These are phyloP conservation scores for Pilaira anomala DNA, from an alignment of 192 early-diverging fungal species.

Conservation along the genomic window DNA sequence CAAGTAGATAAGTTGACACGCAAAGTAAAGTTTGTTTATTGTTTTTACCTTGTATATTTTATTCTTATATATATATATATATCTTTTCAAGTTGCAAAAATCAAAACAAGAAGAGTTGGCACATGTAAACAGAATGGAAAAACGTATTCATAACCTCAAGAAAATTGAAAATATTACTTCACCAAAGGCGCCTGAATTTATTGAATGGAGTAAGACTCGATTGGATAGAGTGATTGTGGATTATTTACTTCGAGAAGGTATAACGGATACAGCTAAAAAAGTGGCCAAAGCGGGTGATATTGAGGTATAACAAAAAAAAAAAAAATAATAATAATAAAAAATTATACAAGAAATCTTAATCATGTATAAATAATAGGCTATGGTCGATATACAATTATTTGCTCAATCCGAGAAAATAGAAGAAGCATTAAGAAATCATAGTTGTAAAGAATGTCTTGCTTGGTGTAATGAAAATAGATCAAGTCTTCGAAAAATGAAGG, in stretches of 20 bases:
- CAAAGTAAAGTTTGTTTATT: constrained; percentile 49
- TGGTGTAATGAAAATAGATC: constrained; percentile 96
- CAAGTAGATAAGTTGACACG: constrained; percentile 69
- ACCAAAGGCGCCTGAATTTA: constrained; percentile 68
- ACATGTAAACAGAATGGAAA: constrained; percentile 66
- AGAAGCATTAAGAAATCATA: constrained; percentile 68
- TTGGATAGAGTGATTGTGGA: constrained; percentile 90
- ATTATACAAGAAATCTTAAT: not conserved
- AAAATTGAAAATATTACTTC: constrained; percentile 64
- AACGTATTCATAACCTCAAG: constrained; percentile 74
- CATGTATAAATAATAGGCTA: constrained; percentile 46
- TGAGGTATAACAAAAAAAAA: constrained; percentile 45
- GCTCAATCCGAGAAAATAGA: constrained; percentile 76
- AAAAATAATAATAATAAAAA: not conserved
- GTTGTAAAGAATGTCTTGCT: constrained; percentile 81
- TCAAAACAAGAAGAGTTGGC: constrained; percentile 72
- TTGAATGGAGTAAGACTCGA: constrained; percentile 81
- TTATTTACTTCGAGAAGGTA: constrained; percentile 91
- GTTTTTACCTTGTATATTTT: not conserved
- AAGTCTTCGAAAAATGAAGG: constrained; percentile 85
- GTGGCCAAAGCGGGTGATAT: constrained; percentile 61
- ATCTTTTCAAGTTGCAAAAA: constrained; percentile 54
- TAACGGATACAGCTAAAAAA: constrained; percentile 67
- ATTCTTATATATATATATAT: not conserved
- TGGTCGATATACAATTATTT: constrained; percentile 93